phyloP scores from a whole-genome alignment of 2,329 filamentous ascomycete species.

The Clonostachys rhizophaga region DNA sequence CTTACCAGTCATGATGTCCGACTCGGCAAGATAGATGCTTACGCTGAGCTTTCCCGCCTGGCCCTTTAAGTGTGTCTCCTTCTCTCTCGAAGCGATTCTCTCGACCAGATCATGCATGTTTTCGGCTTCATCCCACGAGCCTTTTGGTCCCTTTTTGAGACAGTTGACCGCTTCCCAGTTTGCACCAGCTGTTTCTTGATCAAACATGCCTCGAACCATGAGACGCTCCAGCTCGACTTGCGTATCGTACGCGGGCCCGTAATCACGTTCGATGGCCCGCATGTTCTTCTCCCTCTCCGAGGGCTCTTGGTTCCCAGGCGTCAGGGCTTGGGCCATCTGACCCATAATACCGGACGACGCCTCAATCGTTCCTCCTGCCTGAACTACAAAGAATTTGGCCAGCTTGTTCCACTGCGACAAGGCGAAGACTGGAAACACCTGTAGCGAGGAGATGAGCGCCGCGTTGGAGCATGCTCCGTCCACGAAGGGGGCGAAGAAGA shows the following conservation, averaged over 20 bases:
- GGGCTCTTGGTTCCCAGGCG: neutral
- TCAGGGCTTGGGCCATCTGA: conserved; percentile 1
- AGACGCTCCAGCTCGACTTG: conserved; percentile 5
- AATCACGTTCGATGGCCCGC: conserved; percentile 1
- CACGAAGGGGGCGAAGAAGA: conserved; percentile 5
- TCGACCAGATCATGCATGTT: conserved; percentile 6
- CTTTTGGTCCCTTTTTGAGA: conserved; percentile 6
- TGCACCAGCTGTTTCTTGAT: conserved; percentile 9
- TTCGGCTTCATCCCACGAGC: conserved; percentile 6
- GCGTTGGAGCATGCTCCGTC: conserved; percentile 1
- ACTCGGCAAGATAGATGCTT: conserved; percentile 6
- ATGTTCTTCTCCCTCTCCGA: conserved; percentile 4
- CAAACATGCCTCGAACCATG: conserved; percentile 5
- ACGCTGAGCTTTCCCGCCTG: conserved; percentile 4
- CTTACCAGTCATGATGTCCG: conserved; percentile 8
- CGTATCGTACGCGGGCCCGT: conserved; percentile 3
- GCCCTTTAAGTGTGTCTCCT: neutral
- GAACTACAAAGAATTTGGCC: conserved; percentile 1
- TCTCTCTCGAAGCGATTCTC: neutral
- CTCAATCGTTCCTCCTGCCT: conserved; percentile 5
- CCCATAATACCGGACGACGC: conserved; percentile 2
- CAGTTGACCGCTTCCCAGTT: conserved; percentile 10
- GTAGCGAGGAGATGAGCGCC: neutral
- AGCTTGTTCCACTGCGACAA: conserved; percentile 1
- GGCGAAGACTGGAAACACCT: neutral